A percentile compares a stretch with the other conserved stretches of the same genome.
Evolutionary conservation across 2,329 filamentous ascomycete genomes (phyloP).

Genomic region (Beauveria scarabaeidicola): DNA sequence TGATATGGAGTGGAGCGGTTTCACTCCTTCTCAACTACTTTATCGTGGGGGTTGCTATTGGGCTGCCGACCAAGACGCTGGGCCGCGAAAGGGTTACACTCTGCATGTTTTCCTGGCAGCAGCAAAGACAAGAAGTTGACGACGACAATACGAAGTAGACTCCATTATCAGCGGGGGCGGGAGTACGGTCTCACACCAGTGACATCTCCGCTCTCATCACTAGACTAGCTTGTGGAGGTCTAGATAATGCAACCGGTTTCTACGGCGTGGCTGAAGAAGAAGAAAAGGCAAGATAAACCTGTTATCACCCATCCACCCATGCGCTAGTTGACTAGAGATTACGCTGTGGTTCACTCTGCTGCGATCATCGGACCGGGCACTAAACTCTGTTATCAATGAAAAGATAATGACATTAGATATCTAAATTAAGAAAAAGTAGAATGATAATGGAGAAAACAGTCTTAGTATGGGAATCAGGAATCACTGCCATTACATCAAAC

Average conservation of each 20-base stretch:
- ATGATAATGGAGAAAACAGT: neutral
- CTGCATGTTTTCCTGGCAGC: too few relatives aligned
- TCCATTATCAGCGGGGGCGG: neutral
- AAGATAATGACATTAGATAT: neutral
- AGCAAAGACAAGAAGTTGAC: too few relatives aligned
- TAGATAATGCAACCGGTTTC: neutral
- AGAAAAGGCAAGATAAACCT: neutral
- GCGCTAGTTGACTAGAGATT: neutral
- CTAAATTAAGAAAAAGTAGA: neutral
- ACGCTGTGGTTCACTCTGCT: neutral
- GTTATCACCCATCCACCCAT: neutral
- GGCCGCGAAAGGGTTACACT: neutral
- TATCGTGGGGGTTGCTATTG: neutral
- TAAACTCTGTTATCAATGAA: neutral
- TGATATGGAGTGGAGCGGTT: neutral
- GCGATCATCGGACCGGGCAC: neutral
- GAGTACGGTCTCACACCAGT: neutral
- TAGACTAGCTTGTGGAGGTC: neutral
- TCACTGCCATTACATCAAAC: conserved; percentile 10
- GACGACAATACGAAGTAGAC: too few relatives aligned
- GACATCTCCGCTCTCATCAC: neutral
- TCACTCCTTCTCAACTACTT: neutral
- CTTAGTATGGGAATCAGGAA: neutral
- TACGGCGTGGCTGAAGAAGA: neutral
- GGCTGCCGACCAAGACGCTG: neutral